Evolutionary conservation across 345 rosid species (phyloP), one percentile per base, ranked within the genome.

Genomic region (Heritiera littoralis): DNA sequence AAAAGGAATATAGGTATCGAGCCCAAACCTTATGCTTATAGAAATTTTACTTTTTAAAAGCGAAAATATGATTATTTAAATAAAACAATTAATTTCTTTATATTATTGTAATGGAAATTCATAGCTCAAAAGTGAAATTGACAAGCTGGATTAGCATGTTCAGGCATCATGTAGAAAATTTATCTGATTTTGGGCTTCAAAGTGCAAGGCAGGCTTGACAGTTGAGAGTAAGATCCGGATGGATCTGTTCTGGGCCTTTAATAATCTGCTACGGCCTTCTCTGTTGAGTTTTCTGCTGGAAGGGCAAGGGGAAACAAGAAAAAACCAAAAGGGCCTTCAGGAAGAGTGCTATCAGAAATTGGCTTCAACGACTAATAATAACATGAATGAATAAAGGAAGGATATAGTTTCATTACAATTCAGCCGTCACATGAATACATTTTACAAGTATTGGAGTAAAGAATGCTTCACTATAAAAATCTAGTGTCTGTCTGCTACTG

Each of bases 361-460:
- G 28, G 70, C 11, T 65, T 65, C 9, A 38, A 14, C 5, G 7
- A 15, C 20, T 14, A 65, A 15, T 28, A 11, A 35, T 23, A 60
- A 12, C 66, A 28, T 11, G 9, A 4, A 60, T 3, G 38, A 58
- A 58, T 8, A 32, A 45, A 20, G 35, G 74, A 69, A 5, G 43
- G 8, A 71, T 23, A 23, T 23, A 49, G 23, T 72, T 79, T 60
- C 67, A 60, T 68, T 41, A 72, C 81, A 77, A 67, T 28, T 72
- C 63, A 38, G 30, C 35, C 3, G 66, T 49, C 46, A 76, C 56
- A 77, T 49, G 17, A 43, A 67, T 68, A 11, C 73, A 52, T 71
- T 38, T 69, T 69, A 68, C 73, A 66, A 15, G 48, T 35, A 3
- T 28, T 5, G 18, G 51, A 70, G 28, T 49, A 56, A 77, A 72